Base-by-base conservation (phyloP, 2,329 filamentous ascomycete genomes). In the Hypocreales sp. region DNA sequence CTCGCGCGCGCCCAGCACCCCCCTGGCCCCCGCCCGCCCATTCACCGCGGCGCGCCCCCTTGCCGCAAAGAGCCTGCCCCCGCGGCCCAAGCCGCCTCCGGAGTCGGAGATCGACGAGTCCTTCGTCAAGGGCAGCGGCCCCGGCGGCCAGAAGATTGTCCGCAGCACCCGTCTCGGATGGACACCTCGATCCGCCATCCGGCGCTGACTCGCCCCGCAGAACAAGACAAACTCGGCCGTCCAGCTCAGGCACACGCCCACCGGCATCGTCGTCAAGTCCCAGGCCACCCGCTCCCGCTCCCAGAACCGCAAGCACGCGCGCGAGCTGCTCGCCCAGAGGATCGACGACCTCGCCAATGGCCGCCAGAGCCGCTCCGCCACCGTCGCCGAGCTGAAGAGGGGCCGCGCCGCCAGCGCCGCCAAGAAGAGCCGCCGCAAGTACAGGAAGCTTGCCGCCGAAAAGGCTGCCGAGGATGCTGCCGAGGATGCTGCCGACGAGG, bases 151-250 rank as follows among this genome's bases (percentile, higher is more conserved):
- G 49, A 94, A 94, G 51, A 95, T 95, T 57, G 78, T 83, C 54
- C 29, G 59, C 11, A n/a, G n/a, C n/a, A n/a, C n/a, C n/a, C n/a
- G n/a, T n/a, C n/a, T n/a, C n/a, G n/a, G n/a, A n/a, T n/a, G n/a
- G n/a, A n/a, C n/a, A n/a, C n/a, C n/a, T n/a, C n/a, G n/a, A n/a
- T n/a, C n/a, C n/a, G 4, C 14, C 11, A 14, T 13, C 11, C 23
- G 26, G 4, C 15, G 7, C 20, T 3, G 16, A 29, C 31, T 7
- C 22, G 10, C 20, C 16, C 22, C 6, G 26, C 34, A 76, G 78
- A 98, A 98, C 57, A 98, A 98, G 71, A 98, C 90, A 15, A 84
- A 76, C 38, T 94, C 82, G 0, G 87, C 87, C 20, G 87, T 94
- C 3, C 90, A 98, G 50, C 64, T 98, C 20, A 90, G 78, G 40